These are phyloP conservation scores for Paxillus involutus DNA, from an alignment of 768 basidiomycete genomes.

Conservation along the genomic window DNA sequence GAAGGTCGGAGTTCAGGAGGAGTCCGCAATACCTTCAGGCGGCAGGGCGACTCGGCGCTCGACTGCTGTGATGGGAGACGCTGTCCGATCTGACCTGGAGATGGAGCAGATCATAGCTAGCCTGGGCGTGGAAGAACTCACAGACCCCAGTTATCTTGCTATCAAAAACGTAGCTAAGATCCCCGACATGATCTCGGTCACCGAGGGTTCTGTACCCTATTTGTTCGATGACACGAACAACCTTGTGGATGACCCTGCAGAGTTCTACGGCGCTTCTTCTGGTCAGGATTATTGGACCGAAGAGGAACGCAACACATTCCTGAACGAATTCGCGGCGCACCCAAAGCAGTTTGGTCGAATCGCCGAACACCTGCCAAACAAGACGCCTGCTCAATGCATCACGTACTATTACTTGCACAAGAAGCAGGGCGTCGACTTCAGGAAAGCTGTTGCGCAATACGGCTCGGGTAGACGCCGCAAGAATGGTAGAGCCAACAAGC, in stretches of 20 bases:
- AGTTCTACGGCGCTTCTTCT: conserved; percentile 72
- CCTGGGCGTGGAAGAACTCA: conserved; percentile 86
- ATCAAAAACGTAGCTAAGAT: conserved; percentile 81
- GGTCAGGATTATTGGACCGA: conserved; percentile 88
- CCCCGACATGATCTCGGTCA: conserved; percentile 87
- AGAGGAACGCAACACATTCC: conserved; percentile 75
- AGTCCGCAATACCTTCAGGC: conserved; percentile 38
- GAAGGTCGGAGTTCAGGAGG: conserved; percentile 34
- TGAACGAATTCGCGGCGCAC: conserved; percentile 77
- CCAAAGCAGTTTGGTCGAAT: conserved; percentile 98
- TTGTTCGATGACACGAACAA: conserved; percentile 86
- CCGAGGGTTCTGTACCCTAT: conserved; percentile 57
- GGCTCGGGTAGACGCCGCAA: conserved; percentile 67
- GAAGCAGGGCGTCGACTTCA: conserved; percentile 83
- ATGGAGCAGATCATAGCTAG: conserved; percentile 98
- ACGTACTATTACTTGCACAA: conserved; percentile 95
- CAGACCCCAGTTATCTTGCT: conserved; percentile 90
- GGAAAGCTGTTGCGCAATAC: conserved; percentile 66
- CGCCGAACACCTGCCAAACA: conserved; percentile 74
- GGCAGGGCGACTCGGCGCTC: conserved; percentile 74
- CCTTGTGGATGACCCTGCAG: conserved; percentile 69
- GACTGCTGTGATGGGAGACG: conserved; percentile 73
- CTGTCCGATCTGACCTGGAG: conserved; percentile 92
- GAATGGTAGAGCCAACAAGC: conserved; percentile 59
- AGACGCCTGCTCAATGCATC: conserved; percentile 87